Evolutionary conservation across 306 rosid genomes (phyloP).

Genomic region (Rosa persica): DNA sequence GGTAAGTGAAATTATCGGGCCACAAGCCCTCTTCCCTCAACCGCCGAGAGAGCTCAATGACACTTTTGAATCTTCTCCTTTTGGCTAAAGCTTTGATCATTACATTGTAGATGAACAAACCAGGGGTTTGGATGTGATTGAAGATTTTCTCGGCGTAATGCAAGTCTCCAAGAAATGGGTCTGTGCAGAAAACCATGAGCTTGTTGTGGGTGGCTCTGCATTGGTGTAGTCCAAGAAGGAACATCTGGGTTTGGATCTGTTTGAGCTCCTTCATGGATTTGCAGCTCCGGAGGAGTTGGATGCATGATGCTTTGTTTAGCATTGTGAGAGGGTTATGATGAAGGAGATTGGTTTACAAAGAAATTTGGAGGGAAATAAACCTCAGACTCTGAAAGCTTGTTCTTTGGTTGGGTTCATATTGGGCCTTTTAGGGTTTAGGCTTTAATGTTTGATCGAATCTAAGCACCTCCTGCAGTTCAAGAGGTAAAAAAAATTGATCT

Average conservation of each 20-base stretch:
- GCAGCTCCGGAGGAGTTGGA: conserved; percentile 51
- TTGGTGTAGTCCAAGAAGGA: conserved; percentile 51
- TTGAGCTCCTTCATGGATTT: conserved; percentile 55
- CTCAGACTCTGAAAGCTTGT: background rate
- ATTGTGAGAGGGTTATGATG: background rate
- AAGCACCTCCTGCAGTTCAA: no score
- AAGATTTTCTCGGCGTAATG: conserved; percentile 47
- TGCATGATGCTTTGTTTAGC: conserved; percentile 29
- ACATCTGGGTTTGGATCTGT: conserved; percentile 57
- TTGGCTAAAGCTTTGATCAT: conserved; percentile 51
- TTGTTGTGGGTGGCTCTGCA: conserved; percentile 51
- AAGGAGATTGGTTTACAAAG: background rate
- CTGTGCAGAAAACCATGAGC: conserved; percentile 44
- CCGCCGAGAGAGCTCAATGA: conserved; percentile 41
- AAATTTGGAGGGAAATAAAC: conserved; percentile 18
- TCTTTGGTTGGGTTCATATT: background rate
- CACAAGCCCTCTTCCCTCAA: conserved; percentile 46
- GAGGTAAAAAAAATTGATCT: no score
- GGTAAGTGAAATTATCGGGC: conserved; percentile 75
- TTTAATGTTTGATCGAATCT: no score
- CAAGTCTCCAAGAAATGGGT: conserved; percentile 46
- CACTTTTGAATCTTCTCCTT: conserved; percentile 36
- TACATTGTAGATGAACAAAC: conserved; percentile 52
- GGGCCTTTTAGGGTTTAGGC: background rate
- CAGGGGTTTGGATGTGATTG: conserved; percentile 36